A percentile compares a stretch with the other conserved stretches of the same genome.
Evolutionary conservation across 352 stramenopile species (phyloP).

Genomic region (Phytophthora pini): DNA sequence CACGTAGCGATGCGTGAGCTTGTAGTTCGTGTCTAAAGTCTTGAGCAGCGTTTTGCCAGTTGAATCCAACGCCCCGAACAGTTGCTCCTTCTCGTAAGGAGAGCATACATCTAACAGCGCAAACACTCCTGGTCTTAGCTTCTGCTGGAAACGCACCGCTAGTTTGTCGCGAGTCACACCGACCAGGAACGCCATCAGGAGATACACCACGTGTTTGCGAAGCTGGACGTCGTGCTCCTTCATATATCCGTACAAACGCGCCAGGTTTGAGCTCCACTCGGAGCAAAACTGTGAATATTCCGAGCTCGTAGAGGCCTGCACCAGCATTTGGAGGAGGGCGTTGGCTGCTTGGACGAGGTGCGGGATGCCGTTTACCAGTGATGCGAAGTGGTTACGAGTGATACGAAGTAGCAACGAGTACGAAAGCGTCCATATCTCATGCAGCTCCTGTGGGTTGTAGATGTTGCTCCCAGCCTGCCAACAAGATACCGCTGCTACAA

Average conservation of each 20-base stretch:
- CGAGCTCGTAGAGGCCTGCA: slow-evolving; percentile 33
- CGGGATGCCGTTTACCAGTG: slow-evolving; percentile 67
- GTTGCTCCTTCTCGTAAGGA: slow-evolving; percentile 84
- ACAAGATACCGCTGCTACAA: slow-evolving; percentile 40
- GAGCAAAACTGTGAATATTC: slow-evolving; percentile 34
- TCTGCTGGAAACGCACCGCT: slow-evolving; percentile 63
- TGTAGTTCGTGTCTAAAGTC: slow-evolving; percentile 86
- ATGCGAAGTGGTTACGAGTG: slow-evolving; percentile 78
- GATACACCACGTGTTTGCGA: slow-evolving; percentile 88
- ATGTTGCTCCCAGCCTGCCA: slow-evolving; percentile 30
- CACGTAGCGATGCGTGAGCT: slow-evolving; percentile 85
- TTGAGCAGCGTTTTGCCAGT: slow-evolving; percentile 89
- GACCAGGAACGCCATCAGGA: slow-evolving; percentile 74
- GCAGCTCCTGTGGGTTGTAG: slow-evolving; percentile 46
- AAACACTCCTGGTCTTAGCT: slow-evolving; percentile 77
- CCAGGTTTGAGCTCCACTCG: slow-evolving; percentile 87
- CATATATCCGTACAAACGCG: slow-evolving; percentile 88
- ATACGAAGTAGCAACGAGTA: slow-evolving; percentile 83
- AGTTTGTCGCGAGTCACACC: slow-evolving; percentile 69
- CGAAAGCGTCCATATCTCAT: slow-evolving; percentile 79
- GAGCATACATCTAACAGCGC: slow-evolving; percentile 87
- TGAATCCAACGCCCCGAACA: slow-evolving; percentile 81
- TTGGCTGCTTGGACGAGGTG: slow-evolving; percentile 76
- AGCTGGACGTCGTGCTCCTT: slow-evolving; percentile 80
- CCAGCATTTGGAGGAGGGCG: slow-evolving; percentile 69